Evolutionary conservation across 108 stramenopile species (phyloP).

Genomic region (Conticribra weissflogii): DNA sequence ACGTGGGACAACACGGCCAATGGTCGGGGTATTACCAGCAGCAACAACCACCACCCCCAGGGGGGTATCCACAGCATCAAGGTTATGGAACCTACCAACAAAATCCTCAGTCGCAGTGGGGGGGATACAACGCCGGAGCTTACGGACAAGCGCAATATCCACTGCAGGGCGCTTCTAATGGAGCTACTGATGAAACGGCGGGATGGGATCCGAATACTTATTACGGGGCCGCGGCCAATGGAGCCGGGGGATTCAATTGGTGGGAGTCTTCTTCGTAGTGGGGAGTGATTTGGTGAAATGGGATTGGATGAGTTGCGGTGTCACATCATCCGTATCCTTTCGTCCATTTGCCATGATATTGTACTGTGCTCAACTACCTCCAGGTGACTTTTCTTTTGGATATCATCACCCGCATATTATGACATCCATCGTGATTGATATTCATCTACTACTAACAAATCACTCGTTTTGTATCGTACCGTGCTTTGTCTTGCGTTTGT

Average conservation of each 20-base stretch:
- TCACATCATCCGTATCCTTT: too few species aligned
- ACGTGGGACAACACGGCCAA: conserved; percentile 27
- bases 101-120: conserved; percentile 57
- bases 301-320: conserved; percentile 4
- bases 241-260: conserved; percentile 89
- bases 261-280: conserved; percentile 58
- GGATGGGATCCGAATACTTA: conserved; percentile 14
- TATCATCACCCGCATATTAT: too few species aligned
- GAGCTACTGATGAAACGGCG: conserved; percentile 62
- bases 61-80: conserved; percentile 15
- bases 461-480: too few species aligned
- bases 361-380: too few species aligned
- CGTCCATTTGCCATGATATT: too few species aligned
- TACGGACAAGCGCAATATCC: conserved; percentile 26
- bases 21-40: conserved; percentile 16
- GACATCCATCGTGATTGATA: too few species aligned
- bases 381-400: too few species aligned
- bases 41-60: conserved; percentile 43
- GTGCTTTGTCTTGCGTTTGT: too few species aligned
- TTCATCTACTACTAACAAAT: too few species aligned
- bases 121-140: conserved; percentile 16
- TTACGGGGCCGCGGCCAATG: conserved; percentile 36
- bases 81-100: conserved; percentile 30
- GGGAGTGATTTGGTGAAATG: conserved; percentile 1
- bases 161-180: conserved; percentile 68